Base-by-base conservation (phyloP, 495 filamentous ascomycete genomes). In the Penicillium desertorum region DNA sequence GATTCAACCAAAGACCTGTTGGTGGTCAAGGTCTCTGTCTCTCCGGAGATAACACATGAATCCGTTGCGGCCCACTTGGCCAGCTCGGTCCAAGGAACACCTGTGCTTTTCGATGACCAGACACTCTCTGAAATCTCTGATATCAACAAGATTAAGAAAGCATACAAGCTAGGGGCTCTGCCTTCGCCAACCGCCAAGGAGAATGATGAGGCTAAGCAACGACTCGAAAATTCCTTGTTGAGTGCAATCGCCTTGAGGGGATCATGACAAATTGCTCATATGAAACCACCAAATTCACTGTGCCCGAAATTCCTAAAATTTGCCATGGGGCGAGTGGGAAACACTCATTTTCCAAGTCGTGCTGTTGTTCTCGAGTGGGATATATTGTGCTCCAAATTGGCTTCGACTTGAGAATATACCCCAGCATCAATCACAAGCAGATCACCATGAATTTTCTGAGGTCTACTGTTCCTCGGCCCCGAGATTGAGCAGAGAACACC, bases 191-290 rank as follows among this genome's bases (percentile, higher is more conserved):
- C 59, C 2, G 37, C 63, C 17, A 72, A 68, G 53, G 51, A 55
- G 12, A 37, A 63, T 19, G 45, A 59, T 44, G 76, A 73, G 14
- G 55, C 53, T 58, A 76, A 69, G 49, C 78, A 66, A 50, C 79
- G 82, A 59, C 71, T 88, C 41, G 88, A 92, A 68, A 66, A 80
- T 23, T 65, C 85, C 25, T 71, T 89, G 16, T 50, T 94, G 32
- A 88, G 87, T 25, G 76, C 81, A 22, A 91, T 96, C 80, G 90
- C 90, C 7, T 67, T 94, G 64, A 79, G 88, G 49, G 85, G 86
- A 25, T 73, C 78, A 23, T 76, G 75, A 51, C 71, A 61, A 69
- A 23, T 51, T 44, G 16, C 8, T 20, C 2, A 27, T 30, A 14
- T 20, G 8, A 27, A 42, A 1, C 16, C n/a, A 42, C 22, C 20